Conservation (phyloP, 345 rosid species). For the Conringia planisiliqua region DNA sequence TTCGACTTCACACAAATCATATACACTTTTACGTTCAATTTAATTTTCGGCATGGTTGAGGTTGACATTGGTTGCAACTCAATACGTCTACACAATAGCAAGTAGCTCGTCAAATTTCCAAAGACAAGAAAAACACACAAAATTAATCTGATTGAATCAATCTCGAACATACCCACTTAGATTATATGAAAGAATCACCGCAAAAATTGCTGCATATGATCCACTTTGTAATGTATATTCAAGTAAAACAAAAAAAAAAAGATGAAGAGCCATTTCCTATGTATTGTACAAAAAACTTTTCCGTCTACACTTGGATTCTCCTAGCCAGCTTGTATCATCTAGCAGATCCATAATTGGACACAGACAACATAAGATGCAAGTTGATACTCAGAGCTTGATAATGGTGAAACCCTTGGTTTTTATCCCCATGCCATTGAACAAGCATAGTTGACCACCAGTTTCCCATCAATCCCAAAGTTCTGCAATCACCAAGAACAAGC, state of each 20-base stretch:
- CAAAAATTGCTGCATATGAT: not conserved
- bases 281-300: conserved; percentile 14
- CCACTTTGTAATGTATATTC: not conserved
- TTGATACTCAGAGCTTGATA: not conserved
- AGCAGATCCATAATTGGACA: not conserved
- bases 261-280: not conserved
- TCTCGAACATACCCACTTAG: not conserved
- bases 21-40: too few relatives aligned
- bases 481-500: conserved; percentile 36
- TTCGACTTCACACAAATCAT: too few relatives aligned
- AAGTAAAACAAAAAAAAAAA: not conserved
- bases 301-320: conserved; percentile 9
- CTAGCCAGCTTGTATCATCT: not conserved
- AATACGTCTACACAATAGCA: not conserved
- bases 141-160: not conserved
- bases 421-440: conserved; percentile 96
- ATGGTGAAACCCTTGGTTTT: not conserved
- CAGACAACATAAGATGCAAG: not conserved
- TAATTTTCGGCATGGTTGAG: not conserved
- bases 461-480: conserved; percentile 93
- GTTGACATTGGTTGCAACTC: not conserved
- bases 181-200: not conserved
- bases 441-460: conserved; percentile 82
- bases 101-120: not conserved
- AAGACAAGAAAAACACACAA: not conserved